Base-by-base conservation (phyloP, 2,329 filamentous ascomycete genomes). In the Monosporascus sp. region DNA sequence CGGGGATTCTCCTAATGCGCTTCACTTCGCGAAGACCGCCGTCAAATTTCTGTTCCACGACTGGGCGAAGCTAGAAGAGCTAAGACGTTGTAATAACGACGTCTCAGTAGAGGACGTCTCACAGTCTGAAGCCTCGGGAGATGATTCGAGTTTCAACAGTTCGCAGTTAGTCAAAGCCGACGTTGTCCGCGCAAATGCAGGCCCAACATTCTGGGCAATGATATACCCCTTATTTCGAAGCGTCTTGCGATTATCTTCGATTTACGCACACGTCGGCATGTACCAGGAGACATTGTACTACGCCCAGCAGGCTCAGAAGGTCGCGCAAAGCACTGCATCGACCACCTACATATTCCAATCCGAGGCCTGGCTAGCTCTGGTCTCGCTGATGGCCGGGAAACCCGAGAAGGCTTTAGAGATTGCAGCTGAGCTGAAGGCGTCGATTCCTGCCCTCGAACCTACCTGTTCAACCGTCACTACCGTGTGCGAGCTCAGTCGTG, bases 201-300 rank as follows among this genome's bases (percentile, higher is more conserved):
- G 85, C 50, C 84, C 90, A 1, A 79, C 82, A 2, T 91, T 93
- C 62, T 97, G 93, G 93, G 77, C 80, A 6, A 76, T 96, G 20
- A 85, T 94, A 7, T 81, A 83, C 27, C 84, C 87, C 1, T 78
- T 97, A 20, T 86, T 91, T 61, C 80, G 82, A 31, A 83, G 85
- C 52, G 75, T 96, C 15, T 72, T 86, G 55, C 86, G 91, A 54
- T 80, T 96, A 3, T 90, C 90, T 0, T 80, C 81, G 4, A 76
- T 96, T 1, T 96, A 92, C 61, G 84, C 88, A 1, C 87, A 96
- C 59, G 82, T 94, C 57, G 94, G 94, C 27, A 81, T 96, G 71
- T 90, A 91, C 58, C 86, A 90, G 55, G 93, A 97, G 67, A 93
- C 93, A 2, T 74, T 93, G 1, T 94, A 92, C 67, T 95, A 96